Base-by-base conservation (phyloP, 768 basidiomycete species). In the Holtermanniella nyarrowii region DNA sequence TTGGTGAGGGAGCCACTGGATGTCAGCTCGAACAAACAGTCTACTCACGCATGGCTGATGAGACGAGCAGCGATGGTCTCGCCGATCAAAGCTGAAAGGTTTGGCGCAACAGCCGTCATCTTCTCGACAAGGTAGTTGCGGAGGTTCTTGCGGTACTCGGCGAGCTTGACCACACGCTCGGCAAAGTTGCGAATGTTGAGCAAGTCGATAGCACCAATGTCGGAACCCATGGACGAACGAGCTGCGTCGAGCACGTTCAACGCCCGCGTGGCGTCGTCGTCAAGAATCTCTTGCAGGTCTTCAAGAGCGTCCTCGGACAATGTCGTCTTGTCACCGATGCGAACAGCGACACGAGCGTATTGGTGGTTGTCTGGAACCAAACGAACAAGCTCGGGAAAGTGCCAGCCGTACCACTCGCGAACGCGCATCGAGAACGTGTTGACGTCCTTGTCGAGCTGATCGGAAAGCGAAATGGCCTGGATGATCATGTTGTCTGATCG, bases 381-480 rank as follows among this genome's bases (percentile, higher is more conserved):
- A 56, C 79, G 83, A 75, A 93, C 80, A 60, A 96, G 85, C 74
- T 97, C 93, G 37, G 93, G 93, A 78, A 95, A 97, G 72, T 96
- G 93, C 76, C 91, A 96, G 5, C 93, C 93, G 72, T 97, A 97
- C 93, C 93, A 97, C 72, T 97, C 93, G 63, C 93, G 79, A 46
- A 95, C 83, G 26, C 93, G 86, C 93, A 97, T 97, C 18, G 90
- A 85, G 72, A 97, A 96, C 25, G 91, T 82, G 76, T 97, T 97
- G 73, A 96, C 89, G 72, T 97, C 93, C 77, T 96, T 97, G 80
- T 97, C 93, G 65, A 96, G 84, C 66, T 96, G 91, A 75, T 97
- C 93, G 63, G 95, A 86, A 52, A 96, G 83, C 3, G 91, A 87
- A 69, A 97, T 96, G 54, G 93, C 93, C 74, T 96, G 93, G 62